Evolutionary conservation across 345 rosid species (phyloP), one percentile per base, ranked within the genome.

Genomic region (Capsella bursapastoris): DNA sequence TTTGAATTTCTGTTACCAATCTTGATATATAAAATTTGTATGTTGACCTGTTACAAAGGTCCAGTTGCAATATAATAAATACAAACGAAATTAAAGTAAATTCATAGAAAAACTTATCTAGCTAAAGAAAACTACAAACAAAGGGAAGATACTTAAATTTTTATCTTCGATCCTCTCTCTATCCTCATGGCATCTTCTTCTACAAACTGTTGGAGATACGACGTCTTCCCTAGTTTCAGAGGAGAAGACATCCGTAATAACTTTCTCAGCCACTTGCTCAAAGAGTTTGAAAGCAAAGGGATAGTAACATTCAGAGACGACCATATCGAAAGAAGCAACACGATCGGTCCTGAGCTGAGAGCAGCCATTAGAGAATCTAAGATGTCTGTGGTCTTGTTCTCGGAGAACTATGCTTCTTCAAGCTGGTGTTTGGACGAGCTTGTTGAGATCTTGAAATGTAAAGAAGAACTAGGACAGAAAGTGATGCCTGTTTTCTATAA

Each of bases 341-440:
- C 13, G 28, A 49, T 49, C 55, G 13, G 28, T 49, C 28, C 6
- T 0, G 55, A 49, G 55, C 55, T 49, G 4, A 3, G 1, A 49
- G 2, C 27, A 49, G 55, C 55, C 55, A 49, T 49, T 8, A 49
- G 55, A 49, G 55, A 49, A 9, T 49, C 55, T 49, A 49, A 49
- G 28, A 49, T 49, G 3, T 18, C 28, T 0, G 55, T 49, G 10
- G 55, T 49, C 28, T 49, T 49, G 55, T 49, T 49, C 55, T 18
- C 55, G 4, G 55, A 49, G 53, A 48, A 48, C 11, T 48, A 16
- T 48, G 53, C 53, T 16, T 48, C 53, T 7, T 48, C 53, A 48
- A 49, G 55, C 29, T 49, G 55, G 55, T 49, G 55, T 49, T 18
- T 49, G 12, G 55, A 49, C 6, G 55, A 49, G 13, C 13, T 49